Conservation (phyloP, 208 protist species). For the Tritrichomonas foetus region DNA sequence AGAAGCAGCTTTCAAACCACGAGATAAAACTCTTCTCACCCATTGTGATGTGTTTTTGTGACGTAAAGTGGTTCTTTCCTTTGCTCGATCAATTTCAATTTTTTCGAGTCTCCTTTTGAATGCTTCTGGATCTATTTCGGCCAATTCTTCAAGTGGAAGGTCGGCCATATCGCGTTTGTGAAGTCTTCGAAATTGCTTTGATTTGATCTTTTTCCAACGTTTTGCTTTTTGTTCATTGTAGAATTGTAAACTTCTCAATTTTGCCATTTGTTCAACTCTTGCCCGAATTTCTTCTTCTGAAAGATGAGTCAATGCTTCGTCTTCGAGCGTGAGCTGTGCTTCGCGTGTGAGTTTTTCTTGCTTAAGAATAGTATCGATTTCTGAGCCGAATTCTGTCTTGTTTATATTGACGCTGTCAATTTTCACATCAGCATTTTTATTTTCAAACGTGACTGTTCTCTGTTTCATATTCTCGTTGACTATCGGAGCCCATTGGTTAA, state of each 20-base stretch:
- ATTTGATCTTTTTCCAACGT: conserved; percentile 54
- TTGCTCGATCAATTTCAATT: background rate
- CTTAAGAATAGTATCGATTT: background rate
- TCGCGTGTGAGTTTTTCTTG: conserved; percentile 29
- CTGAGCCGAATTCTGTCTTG: background rate
- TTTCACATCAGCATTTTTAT: background rate
- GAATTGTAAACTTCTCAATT: conserved; percentile 48
- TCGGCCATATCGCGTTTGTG: conserved; percentile 45
- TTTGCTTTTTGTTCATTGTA: conserved; percentile 49
- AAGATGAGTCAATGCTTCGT: conserved; percentile 4
- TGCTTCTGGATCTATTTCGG: conserved; percentile 34
- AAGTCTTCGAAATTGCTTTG: conserved; percentile 45
- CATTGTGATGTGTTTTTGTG: conserved; percentile 40
- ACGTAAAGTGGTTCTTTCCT: background rate
- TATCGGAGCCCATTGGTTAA: background rate
- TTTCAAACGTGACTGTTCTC: background rate
- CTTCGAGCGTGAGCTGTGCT: background rate
- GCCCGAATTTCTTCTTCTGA: conserved; percentile 38
- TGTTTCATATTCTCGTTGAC: background rate
- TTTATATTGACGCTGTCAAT: background rate
- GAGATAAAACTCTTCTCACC: background rate
- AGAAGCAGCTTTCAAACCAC: background rate
- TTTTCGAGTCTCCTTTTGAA: background rate
- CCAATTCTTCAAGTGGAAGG: conserved; percentile 19
- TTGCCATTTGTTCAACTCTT: conserved; percentile 46